These are phyloP conservation scores for Sugiyamaella novakii DNA, from an alignment of 1,139 yeast genomes.

Conservation along the genomic window DNA sequence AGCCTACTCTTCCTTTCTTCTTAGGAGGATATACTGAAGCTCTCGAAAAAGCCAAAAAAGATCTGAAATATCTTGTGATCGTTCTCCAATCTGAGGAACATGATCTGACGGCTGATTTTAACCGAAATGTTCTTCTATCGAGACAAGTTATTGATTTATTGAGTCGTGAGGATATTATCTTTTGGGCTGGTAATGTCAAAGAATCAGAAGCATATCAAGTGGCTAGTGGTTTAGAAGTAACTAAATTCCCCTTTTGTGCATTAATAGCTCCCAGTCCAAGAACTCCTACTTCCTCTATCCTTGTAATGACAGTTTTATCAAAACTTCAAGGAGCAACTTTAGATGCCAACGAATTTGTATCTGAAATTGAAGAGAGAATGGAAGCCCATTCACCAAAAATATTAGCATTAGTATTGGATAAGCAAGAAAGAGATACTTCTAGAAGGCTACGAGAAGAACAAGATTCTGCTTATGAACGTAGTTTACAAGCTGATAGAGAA, in stretches of 20 bases:
- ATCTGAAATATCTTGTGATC: constrained; percentile 70
- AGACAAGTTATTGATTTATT: constrained; percentile 56
- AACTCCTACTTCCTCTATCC: constrained; percentile 41
- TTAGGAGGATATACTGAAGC: constrained; percentile 82
- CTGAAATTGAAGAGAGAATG: constrained; percentile 39
- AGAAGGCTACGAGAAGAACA: constrained; percentile 71
- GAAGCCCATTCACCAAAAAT: constrained; percentile 65
- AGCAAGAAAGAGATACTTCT: constrained; percentile 60
- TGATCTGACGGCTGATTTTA: constrained; percentile 60
- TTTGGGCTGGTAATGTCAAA: constrained; percentile 89
- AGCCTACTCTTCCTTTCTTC: constrained; percentile 46
- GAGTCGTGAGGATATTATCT: constrained; percentile 52
- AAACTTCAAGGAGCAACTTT: constrained; percentile 62
- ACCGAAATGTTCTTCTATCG: constrained; percentile 58
- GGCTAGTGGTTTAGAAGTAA: constrained; percentile 71
- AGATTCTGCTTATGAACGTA: constrained; percentile 72
- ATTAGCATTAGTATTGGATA: constrained; percentile 58
- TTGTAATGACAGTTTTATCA: constrained; percentile 58
- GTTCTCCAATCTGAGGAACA: constrained; percentile 74
- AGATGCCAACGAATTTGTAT: constrained; percentile 42
- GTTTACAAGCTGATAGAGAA: constrained; percentile 60
- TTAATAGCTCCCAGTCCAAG: constrained; percentile 55
- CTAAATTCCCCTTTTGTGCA: constrained; percentile 81
- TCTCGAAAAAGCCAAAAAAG: constrained; percentile 62
- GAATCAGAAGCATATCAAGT: constrained; percentile 84